Conservation (phyloP, 768 basidiomycete genomes). For the Coprinellus micaceus region DNA sequence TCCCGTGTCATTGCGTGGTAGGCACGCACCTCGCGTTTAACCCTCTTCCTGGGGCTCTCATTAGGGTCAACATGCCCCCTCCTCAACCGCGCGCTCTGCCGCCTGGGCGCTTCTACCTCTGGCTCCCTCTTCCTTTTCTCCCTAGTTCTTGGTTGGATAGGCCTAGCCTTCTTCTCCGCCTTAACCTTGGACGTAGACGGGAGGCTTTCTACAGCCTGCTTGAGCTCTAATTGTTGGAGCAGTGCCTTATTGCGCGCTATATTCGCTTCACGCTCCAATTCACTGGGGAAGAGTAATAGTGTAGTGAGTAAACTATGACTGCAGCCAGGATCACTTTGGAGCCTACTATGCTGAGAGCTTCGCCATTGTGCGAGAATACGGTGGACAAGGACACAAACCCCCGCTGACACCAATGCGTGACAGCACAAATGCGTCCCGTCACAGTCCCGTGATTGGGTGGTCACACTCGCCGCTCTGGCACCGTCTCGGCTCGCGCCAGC, state of each 20-base stretch:
- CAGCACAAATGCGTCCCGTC: not conserved
- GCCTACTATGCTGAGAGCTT: constrained; percentile 4
- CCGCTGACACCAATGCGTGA: not conserved
- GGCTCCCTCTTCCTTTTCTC: constrained; percentile 45
- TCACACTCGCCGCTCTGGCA: not conserved
- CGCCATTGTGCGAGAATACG: too few relatives aligned
- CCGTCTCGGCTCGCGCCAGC: not conserved
- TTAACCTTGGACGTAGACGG: constrained; percentile 38
- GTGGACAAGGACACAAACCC: too few relatives aligned
- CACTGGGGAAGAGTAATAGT: constrained; percentile 29
- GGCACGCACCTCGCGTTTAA: constrained; percentile 58
- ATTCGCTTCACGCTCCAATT: constrained; percentile 74
- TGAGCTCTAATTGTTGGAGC: constrained; percentile 65
- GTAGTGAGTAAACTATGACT: too few relatives aligned
- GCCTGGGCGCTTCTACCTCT: constrained; percentile 48
- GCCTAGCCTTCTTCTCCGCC: constrained; percentile 44
- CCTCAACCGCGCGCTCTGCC: constrained; percentile 64
- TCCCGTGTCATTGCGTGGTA: not conserved
- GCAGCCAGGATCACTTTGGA: too few relatives aligned
- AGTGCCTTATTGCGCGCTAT: constrained; percentile 78
- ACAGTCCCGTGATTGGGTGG: not conserved
- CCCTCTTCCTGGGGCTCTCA: constrained; percentile 62
- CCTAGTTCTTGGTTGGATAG: constrained; percentile 54
- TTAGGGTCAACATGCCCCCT: constrained; percentile 46
- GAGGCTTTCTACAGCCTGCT: constrained; percentile 49